phyloP scores from a whole-genome alignment of 352 stramenopile species.

The Pythium angustatum region DNA sequence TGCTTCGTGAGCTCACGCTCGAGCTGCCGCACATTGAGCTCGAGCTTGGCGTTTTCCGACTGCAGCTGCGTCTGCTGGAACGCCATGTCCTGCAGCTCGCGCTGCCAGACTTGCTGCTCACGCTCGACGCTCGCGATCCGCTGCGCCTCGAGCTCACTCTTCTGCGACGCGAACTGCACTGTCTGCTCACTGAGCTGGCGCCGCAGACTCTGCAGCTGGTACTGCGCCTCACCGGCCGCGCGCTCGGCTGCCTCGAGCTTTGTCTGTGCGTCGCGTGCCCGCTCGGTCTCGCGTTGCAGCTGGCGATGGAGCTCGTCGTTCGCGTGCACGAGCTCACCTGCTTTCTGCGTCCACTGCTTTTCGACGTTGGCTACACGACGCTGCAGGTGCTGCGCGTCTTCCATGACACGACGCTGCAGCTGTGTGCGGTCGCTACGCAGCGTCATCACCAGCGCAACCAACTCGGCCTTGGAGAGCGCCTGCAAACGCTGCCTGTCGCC shows the following conservation, averaged over 20 bases:
- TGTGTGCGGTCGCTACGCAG: conserved; percentile 47
- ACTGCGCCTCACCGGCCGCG: conserved; percentile 30
- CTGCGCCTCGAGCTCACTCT: conserved; percentile 41
- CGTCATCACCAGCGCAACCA: conserved; percentile 41
- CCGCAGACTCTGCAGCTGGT: conserved; percentile 43
- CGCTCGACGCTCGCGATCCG: conserved; percentile 36
- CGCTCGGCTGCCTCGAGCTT: conserved; percentile 35
- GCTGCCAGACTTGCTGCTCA: conserved; percentile 60
- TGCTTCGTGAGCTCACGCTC: conserved; percentile 61
- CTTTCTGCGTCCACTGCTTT: conserved; percentile 51
- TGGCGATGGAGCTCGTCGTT: conserved; percentile 46
- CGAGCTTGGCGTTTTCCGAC: conserved; percentile 57
- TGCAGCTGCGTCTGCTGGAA: conserved; percentile 55
- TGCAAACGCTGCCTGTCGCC: conserved; percentile 29
- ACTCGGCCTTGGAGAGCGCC: conserved; percentile 42
- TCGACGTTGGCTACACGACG: conserved; percentile 39
- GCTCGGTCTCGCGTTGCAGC: conserved; percentile 22
- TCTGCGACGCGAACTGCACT: conserved; percentile 28
- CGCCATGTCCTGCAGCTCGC: conserved; percentile 51
- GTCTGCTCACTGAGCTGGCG: conserved; percentile 40
- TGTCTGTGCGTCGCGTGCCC: conserved; percentile 20
- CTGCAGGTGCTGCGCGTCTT: conserved; percentile 48
- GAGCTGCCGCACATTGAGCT: conserved; percentile 56
- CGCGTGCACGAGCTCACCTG: conserved; percentile 34
- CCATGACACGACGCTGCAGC: conserved; percentile 39